Evolutionary conservation across 2,329 filamentous ascomycete genomes (phyloP).

Genomic region (Stagonosporopsis cucurbitacearum): DNA sequence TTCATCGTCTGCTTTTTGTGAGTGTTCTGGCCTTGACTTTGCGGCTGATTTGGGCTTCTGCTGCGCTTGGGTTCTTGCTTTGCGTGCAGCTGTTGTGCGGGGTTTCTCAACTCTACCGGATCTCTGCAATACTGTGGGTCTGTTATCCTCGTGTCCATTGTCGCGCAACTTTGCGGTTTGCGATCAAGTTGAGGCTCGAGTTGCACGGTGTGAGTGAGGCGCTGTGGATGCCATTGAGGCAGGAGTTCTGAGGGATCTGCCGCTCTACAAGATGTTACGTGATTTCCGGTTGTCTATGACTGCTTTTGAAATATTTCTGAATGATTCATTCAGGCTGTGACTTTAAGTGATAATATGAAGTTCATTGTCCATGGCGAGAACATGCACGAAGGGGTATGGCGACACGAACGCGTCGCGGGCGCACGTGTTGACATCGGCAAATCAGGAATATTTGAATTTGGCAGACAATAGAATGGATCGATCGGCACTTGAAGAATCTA

Average conservation of each 20-base stretch:
- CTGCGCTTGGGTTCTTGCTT: not conserved
- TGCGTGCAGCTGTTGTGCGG: not conserved
- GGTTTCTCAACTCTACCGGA: not conserved
- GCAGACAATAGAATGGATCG: too few relatives aligned
- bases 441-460: too few relatives aligned
- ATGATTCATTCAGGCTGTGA: too few relatives aligned
- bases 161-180: not conserved
- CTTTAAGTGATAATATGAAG: too few relatives aligned
- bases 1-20: not conserved
- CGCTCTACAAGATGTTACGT: not conserved
- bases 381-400: not conserved
- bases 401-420: not conserved
- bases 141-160: not conserved
- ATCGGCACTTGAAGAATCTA: too few relatives aligned
- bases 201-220: not conserved
- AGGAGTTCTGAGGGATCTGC: too few relatives aligned
- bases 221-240: not conserved
- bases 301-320: too few relatives aligned
- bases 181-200: not conserved
- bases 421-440: not conserved
- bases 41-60: not conserved
- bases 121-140: not conserved
- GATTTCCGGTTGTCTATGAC: not conserved
- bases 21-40: not conserved
- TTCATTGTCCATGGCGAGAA: too few relatives aligned